A percentile compares a stretch with the other conserved stretches of the same genome.
These are phyloP conservation scores for Penicillium chermesinum DNA, from an alignment of 495 filamentous ascomycete species.

Conservation along the genomic window DNA sequence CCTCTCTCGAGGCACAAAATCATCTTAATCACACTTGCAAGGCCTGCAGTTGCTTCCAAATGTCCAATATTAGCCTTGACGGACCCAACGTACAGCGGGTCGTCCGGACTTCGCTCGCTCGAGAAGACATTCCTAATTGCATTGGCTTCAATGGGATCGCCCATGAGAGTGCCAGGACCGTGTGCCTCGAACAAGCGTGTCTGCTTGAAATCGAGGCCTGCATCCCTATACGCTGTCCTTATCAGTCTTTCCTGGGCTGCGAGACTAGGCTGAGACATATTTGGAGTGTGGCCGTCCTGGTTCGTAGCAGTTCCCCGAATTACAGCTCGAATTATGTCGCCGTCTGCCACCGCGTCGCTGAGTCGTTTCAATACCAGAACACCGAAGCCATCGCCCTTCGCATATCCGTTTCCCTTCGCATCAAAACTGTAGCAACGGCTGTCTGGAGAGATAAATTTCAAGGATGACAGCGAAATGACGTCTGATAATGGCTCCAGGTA, in stretches of 20 bases:
- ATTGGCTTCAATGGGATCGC: not conserved
- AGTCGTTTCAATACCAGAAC: slow-evolving; percentile 25
- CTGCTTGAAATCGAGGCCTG: slow-evolving; percentile 16
- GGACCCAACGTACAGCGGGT: not conserved
- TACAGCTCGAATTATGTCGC: slow-evolving; percentile 27
- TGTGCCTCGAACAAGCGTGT: slow-evolving; percentile 30
- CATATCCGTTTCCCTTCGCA: slow-evolving; percentile 31
- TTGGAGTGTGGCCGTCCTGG: slow-evolving; percentile 43
- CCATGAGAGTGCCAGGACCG: not conserved
- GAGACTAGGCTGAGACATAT: slow-evolving; percentile 26
- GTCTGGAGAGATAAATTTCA: too few relatives aligned
- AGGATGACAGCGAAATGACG: too few relatives aligned
- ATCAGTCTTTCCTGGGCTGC: slow-evolving; percentile 11
- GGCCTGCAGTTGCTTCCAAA: slow-evolving; percentile 46
- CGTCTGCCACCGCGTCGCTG: slow-evolving; percentile 20
- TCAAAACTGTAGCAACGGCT: too few relatives aligned
- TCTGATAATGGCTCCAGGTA: too few relatives aligned
- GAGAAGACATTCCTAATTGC: slow-evolving; percentile 18
- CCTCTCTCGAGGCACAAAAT: slow-evolving; percentile 45
- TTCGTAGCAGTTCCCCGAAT: slow-evolving; percentile 34
- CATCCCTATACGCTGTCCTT: slow-evolving; percentile 18
- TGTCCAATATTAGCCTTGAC: slow-evolving; percentile 23
- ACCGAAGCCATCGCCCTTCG: slow-evolving; percentile 48
- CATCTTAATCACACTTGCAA: slow-evolving; percentile 55
- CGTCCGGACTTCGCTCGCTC: not conserved